Evolutionary conservation across 2,329 filamentous ascomycete genomes (phyloP), one percentile per base, ranked within the genome.

Genomic region (Diaporthe capsici): DNA sequence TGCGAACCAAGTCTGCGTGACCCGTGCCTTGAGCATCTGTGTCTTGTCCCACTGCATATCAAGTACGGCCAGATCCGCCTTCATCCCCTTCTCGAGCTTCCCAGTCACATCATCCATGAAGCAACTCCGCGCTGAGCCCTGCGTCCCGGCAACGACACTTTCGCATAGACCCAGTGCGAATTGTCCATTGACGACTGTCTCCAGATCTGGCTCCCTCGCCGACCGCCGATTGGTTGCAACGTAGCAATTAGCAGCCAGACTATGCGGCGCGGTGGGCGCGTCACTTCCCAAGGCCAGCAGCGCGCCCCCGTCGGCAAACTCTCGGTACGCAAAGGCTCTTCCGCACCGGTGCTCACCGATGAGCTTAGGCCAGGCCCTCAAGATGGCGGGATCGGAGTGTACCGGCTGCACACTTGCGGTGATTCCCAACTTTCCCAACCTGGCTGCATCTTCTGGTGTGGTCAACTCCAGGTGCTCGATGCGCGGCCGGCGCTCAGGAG

Each of bases 381-480:
- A 83, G 73, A 92, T 91, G 0, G 90, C 89, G 0, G 92, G 92
- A 75, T 91, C 90, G 1, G 88, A 85, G 77, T 92, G 90, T 0
- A 91, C 90, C 0, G 90, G 88, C 78, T 91, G 89, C 22, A 91
- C 86, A 1, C 88, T 90, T 0, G 90, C 90, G 0, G 89, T 91
- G 82, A 93, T 92, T 67, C 91, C 90, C 5, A 92, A 83, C 34
- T 84, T 80, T 8, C 90, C 91, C 0, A 93, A 86, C 1, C 91
- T 84, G 2, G 80, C 84, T 0, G 90, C 91, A 78, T 93, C 92
- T 74, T 85, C 84, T 0, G 85, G 84, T 0, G 86, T 86, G 0
- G 91, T 86, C 42, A 93, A 85, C 80, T 93, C 92, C 4, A 93
- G 84, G 79, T 93, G 92, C 82, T 93, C 92, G 78, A 93, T 91